These are phyloP conservation scores for Dryadomyces quercivorus DNA, from an alignment of 2,329 filamentous ascomycete species.

Conservation along the genomic window DNA sequence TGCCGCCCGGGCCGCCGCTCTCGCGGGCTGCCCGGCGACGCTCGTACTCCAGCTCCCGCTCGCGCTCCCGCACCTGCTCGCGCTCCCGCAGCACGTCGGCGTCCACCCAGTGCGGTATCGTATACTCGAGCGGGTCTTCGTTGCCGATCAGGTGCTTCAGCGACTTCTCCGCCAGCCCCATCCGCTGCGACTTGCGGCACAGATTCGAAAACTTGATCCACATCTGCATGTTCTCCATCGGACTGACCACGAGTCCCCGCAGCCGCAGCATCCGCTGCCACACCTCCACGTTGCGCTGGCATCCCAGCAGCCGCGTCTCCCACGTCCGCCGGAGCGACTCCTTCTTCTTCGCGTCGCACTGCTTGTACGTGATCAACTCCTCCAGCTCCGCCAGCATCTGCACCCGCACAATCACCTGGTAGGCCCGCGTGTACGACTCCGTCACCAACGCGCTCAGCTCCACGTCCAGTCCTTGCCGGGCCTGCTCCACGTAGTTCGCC, in stretches of 20 bases:
- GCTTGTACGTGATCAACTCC: constrained; percentile 96
- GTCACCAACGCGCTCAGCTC: constrained; percentile 94
- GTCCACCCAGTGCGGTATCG: constrained; percentile 47
- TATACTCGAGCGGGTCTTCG: constrained; percentile 47
- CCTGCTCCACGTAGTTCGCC: constrained; percentile 77
- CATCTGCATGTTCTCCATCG: constrained; percentile 93
- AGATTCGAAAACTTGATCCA: constrained; percentile 99
- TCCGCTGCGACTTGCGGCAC: constrained; percentile 89
- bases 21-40: constrained; percentile 6
- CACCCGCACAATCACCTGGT: constrained; percentile 93
- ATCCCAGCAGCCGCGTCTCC: constrained; percentile 89
- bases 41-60: constrained; percentile 10
- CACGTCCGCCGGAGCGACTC: constrained; percentile 86
- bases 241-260: constrained; percentile 79
- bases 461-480: constrained; percentile 84
- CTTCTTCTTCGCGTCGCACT: constrained; percentile 79
- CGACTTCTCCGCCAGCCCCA: constrained; percentile 90
- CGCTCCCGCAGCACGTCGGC: constrained; percentile 16
- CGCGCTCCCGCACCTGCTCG: constrained; percentile 7
- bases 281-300: constrained; percentile 92
- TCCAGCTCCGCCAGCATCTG: constrained; percentile 99
- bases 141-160: constrained; percentile 78
- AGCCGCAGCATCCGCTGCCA: constrained; percentile 98
- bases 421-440: constrained; percentile 95
- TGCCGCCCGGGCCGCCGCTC: background rate